A percentile compares a stretch with the other conserved stretches of the same genome.
These are phyloP conservation scores for Cryphonectria radicalis DNA, from an alignment of 2,329 filamentous ascomycete species.

Conservation along the genomic window DNA sequence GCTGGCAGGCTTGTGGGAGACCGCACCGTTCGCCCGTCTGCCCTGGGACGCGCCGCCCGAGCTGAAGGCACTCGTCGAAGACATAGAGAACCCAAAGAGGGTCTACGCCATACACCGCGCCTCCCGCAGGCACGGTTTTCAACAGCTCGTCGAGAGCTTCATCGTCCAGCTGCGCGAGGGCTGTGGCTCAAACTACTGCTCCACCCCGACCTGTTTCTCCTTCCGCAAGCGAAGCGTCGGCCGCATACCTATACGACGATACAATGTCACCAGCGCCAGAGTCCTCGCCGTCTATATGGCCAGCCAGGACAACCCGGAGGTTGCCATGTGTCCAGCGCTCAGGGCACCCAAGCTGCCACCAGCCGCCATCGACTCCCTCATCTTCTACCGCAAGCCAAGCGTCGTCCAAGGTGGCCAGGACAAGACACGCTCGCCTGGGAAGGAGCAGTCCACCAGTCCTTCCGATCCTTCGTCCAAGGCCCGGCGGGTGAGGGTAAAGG, in stretches of 20 bases:
- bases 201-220: conserved; percentile 79
- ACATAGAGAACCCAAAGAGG: conserved; percentile 64
- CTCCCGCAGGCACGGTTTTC: conserved; percentile 65
- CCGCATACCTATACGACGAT: conserved; percentile 73
- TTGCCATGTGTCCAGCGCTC: conserved; percentile 65
- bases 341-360: conserved; percentile 48
- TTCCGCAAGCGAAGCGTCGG: conserved; percentile 70
- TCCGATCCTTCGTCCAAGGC: conserved; percentile 9
- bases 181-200: conserved; percentile 71
- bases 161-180: conserved; percentile 82
- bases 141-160: conserved; percentile 73
- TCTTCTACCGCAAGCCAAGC: conserved; percentile 45
- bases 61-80: conserved; percentile 57
- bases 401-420: conserved; percentile 14
- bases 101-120: conserved; percentile 66
- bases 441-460: conserved; percentile 12
- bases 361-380: conserved; percentile 51
- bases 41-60: conserved; percentile 64
- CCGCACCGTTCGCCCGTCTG: conserved; percentile 62
- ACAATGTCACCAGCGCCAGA: conserved; percentile 80
- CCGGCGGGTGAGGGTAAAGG: conserved; percentile 22
- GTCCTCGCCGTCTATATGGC: conserved; percentile 81
- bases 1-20: conserved; percentile 63
- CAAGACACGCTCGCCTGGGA: conserved; percentile 32
- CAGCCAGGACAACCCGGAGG: conserved; percentile 76